A percentile compares a stretch with the other conserved stretches of the same genome.
These are phyloP conservation scores for Eutrema salsugineum DNA, from an alignment of 441 rosid species.

Conservation along the genomic window DNA sequence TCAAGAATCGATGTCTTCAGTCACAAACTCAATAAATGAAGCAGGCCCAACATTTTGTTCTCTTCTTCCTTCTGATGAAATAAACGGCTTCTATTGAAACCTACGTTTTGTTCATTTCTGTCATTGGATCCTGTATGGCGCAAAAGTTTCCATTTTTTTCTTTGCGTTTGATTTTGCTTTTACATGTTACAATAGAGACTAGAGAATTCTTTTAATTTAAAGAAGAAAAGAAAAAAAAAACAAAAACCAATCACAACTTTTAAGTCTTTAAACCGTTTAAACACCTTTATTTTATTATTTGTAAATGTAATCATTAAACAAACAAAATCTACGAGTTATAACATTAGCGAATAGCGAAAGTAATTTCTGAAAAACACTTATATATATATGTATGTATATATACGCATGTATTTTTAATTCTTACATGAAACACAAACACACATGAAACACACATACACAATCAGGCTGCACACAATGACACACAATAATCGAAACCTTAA, in stretches of 20 bases:
- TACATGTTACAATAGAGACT: background rate
- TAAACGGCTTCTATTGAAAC: constrained; percentile 24
- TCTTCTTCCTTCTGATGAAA: constrained; percentile 14
- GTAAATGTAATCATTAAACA: background rate
- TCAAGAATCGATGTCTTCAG: constrained; percentile 23
- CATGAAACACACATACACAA: background rate
- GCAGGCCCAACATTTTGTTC: constrained; percentile 29
- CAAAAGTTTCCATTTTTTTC: background rate
- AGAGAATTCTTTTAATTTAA: background rate
- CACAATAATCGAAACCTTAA: background rate
- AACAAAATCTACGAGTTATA: background rate
- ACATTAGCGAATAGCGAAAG: background rate
- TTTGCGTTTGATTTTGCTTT: constrained; percentile 4
- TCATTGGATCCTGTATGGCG: constrained; percentile 10
- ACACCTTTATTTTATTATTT: background rate
- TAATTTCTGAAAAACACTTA: background rate
- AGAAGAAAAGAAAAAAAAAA: background rate
- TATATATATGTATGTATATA: background rate
- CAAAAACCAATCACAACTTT: background rate
- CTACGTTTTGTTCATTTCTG: constrained; percentile 30
- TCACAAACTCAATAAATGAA: constrained; percentile 28
- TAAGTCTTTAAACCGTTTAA: background rate
- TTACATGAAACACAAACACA: background rate
- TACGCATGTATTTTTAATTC: background rate
- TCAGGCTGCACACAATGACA: background rate